A percentile compares a stretch with the other conserved stretches of the same genome.
These are phyloP conservation scores for Apiospora malaysiana DNA, from an alignment of 2,329 filamentous ascomycete species.

Conservation along the genomic window DNA sequence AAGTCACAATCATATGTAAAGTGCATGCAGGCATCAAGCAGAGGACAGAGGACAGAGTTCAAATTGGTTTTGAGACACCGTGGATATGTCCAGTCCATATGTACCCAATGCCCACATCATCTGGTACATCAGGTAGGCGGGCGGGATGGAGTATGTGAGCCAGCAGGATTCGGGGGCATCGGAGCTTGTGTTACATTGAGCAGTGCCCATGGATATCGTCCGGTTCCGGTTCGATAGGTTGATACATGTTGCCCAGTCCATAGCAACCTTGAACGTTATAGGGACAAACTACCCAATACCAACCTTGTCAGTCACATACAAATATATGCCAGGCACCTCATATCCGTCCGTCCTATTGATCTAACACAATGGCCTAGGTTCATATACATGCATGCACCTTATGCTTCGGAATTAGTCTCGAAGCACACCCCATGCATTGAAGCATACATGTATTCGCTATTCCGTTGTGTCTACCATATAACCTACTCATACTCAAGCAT, in stretches of 20 bases:
- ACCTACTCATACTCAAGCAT: neutral
- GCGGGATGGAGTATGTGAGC: neutral
- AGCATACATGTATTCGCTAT: conserved; percentile 3
- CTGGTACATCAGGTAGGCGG: neutral
- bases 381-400: neutral
- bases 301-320: neutral
- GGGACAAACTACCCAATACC: neutral
- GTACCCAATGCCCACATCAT: neutral
- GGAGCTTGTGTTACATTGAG: conserved; percentile 6
- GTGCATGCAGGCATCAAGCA: neutral
- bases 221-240: neutral
- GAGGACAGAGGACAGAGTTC: conserved; percentile 5
- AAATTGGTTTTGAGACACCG: neutral
- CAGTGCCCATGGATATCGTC: neutral
- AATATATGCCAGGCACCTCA: neutral
- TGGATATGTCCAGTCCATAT: neutral
- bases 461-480: neutral
- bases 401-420: neutral
- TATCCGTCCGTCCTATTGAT: neutral
- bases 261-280: neutral
- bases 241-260: neutral
- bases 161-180: neutral
- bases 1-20: conserved; percentile 1
- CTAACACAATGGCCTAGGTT: neutral
- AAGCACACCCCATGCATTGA: neutral